These are phyloP conservation scores for Tolypocladium cylindrosporum DNA, from an alignment of 2,329 filamentous ascomycete genomes.

Conservation along the genomic window DNA sequence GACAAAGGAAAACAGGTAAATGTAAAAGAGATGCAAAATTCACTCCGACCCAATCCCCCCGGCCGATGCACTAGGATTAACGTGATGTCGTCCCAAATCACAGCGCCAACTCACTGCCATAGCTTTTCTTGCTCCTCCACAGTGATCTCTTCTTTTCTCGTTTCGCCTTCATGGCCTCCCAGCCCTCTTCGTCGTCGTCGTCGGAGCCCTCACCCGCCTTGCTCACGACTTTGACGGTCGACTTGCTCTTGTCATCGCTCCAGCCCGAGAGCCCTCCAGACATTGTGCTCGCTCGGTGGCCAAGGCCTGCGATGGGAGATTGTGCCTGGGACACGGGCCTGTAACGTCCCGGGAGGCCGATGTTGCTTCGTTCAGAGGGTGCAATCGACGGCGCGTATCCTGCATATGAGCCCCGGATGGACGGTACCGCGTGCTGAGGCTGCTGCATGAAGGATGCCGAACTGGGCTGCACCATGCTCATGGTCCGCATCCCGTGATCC, in stretches of 20 bases:
- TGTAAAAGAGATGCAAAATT: conserved; percentile 1
- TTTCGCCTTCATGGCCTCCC: conserved; percentile 62
- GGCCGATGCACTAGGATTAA: background rate
- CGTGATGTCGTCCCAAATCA: conserved; percentile 2
- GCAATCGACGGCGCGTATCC: conserved; percentile 87
- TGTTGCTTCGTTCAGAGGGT: conserved; percentile 88
- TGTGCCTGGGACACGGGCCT: conserved; percentile 67
- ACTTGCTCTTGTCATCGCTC: conserved; percentile 21
- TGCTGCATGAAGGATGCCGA: conserved; percentile 47
- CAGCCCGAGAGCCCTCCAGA: conserved; percentile 23
- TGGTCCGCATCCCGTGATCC: conserved; percentile 51
- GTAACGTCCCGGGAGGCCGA: conserved; percentile 83
- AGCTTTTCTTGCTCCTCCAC: conserved; percentile 53
- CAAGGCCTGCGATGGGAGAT: conserved; percentile 14
- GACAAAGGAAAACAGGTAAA: background rate
- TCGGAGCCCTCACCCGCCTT: conserved; percentile 30
- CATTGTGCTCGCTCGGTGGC: conserved; percentile 23
- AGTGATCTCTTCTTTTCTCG: conserved; percentile 56
- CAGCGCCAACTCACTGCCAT: conserved; percentile 32
- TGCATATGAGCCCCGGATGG: conserved; percentile 23
- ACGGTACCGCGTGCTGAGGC: conserved; percentile 21
- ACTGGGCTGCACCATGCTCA: conserved; percentile 75
- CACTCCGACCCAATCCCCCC: conserved; percentile 11
- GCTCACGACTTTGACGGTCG: conserved; percentile 26
- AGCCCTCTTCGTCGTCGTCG: conserved; percentile 58